Percentiles rank a stretch among this genome's conserved stretches.
Evolutionary conservation across 169 alveolate species (phyloP).

Genomic region (Plasmodium adleri): DNA sequence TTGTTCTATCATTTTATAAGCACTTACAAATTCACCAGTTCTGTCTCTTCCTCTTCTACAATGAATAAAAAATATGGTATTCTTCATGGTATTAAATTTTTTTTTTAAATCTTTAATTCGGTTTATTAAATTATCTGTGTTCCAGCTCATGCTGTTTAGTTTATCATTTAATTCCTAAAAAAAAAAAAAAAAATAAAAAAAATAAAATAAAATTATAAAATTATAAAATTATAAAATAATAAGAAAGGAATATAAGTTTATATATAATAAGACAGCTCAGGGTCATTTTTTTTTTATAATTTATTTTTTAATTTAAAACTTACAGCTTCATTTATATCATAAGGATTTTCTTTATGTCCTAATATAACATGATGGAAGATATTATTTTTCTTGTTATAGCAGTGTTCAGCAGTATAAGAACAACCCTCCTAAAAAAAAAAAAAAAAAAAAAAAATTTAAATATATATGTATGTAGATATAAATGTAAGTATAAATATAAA

Average conservation of each 20-base stretch:
- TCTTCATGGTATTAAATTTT: slow-evolving; percentile 33
- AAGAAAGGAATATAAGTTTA: no score
- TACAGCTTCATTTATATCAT: slow-evolving; percentile 13
- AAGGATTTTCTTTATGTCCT: slow-evolving; percentile 16
- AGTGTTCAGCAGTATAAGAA: slow-evolving; percentile 23
- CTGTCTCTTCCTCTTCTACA: slow-evolving; percentile 70
- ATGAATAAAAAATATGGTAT: slow-evolving; percentile 50
- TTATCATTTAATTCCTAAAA: slow-evolving; percentile 9
- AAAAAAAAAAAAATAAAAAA: background rate
- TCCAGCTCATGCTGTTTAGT: slow-evolving; percentile 34
- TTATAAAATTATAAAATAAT: background rate
- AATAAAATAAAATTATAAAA: background rate
- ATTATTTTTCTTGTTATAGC: slow-evolving; percentile 5
- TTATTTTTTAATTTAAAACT: background rate
- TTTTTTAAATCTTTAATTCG: slow-evolving; percentile 6
- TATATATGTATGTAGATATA: no score
- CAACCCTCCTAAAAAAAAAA: slow-evolving; percentile 53
- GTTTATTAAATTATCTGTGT: slow-evolving; percentile 26
- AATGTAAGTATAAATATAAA: no score
- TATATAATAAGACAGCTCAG: no score
- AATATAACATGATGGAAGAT: slow-evolving; percentile 6
- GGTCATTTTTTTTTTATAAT: background rate
- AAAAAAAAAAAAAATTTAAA: background rate
- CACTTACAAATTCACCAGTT: slow-evolving; percentile 61
- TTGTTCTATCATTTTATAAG: slow-evolving; percentile 41